A percentile compares a stretch with the other conserved stretches of the same genome.
Conservation (phyloP, 805 yeast genomes). For the Martiniozyma abietophila region DNA sequence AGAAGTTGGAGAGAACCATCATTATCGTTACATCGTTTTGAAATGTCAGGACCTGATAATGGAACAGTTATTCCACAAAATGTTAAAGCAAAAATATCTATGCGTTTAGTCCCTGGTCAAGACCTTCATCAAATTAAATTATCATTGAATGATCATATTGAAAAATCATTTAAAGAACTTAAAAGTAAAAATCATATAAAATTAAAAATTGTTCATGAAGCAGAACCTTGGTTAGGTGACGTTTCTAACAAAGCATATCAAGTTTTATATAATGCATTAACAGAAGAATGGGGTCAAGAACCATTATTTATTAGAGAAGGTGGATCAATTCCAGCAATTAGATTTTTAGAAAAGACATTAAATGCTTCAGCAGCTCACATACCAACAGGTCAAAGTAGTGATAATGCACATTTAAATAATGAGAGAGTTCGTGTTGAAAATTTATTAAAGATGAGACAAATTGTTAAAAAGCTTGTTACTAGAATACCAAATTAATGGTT, state of each 20-base stretch:
- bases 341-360: constrained; percentile 75
- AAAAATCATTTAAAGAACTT: constrained; percentile 37
- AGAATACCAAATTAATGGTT: constrained; percentile 29
- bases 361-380: constrained; percentile 88
- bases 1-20: constrained; percentile 89
- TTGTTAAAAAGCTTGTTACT: constrained; percentile 45
- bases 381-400: constrained; percentile 94
- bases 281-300: constrained; percentile 64
- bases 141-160: constrained; percentile 38
- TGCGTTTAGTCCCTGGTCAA: constrained; percentile 88
- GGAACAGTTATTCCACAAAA: constrained; percentile 81
- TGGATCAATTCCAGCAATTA: constrained; percentile 87
- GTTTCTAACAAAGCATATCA: constrained; percentile 66
- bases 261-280: constrained; percentile 52
- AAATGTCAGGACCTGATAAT: constrained; percentile 85
- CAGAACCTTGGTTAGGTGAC: constrained; percentile 96
- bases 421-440: constrained; percentile 77
- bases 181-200: constrained; percentile 53
- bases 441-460: constrained; percentile 61
- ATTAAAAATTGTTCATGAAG: constrained; percentile 65
- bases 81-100: constrained; percentile 68
- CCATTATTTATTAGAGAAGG: constrained; percentile 92
- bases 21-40: constrained; percentile 72
- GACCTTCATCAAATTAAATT: constrained; percentile 49
- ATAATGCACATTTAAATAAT: constrained; percentile 86